These are phyloP conservation scores for Nematodospora anomalae DNA, from an alignment of 1,139 yeast species.

Conservation along the genomic window DNA sequence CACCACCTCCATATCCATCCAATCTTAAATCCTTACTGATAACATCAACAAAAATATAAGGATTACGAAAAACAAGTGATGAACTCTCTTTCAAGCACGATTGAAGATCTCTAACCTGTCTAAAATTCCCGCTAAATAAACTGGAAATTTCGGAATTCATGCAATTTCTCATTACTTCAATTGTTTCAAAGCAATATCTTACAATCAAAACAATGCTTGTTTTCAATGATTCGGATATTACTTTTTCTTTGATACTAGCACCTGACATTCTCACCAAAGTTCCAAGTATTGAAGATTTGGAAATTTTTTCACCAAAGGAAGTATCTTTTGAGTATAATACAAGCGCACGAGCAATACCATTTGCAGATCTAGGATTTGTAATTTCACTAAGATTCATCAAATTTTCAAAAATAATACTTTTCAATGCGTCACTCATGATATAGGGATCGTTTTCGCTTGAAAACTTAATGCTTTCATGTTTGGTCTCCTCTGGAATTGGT, in stretches of 20 bases:
- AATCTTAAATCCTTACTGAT: constrained; percentile 51
- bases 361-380: constrained; percentile 10
- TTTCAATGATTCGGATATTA: constrained; percentile 14
- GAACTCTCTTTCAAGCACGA: constrained; percentile 55
- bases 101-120: constrained; percentile 46
- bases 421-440: constrained; percentile 28
- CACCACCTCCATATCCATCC: constrained; percentile 43
- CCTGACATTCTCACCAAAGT: constrained; percentile 17
- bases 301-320: constrained; percentile 36
- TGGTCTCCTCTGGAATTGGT: constrained; percentile 29
- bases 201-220: constrained; percentile 41
- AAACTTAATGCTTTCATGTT: constrained; percentile 17
- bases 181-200: constrained; percentile 71
- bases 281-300: constrained; percentile 39
- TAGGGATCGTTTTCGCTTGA: constrained; percentile 13
- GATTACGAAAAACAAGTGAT: constrained; percentile 59
- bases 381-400: constrained; percentile 5
- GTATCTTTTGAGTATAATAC: constrained; percentile 53
- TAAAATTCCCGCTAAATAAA: constrained; percentile 25
- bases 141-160: constrained; percentile 51
- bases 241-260: constrained; percentile 8
- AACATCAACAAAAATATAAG: constrained; percentile 54
- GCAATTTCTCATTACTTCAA: constrained; percentile 46
- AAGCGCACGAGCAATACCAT: constrained; percentile 25
- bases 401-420: constrained; percentile 39